These are phyloP conservation scores for Penicillium daleae DNA, from an alignment of 495 filamentous ascomycete species.

Conservation along the genomic window DNA sequence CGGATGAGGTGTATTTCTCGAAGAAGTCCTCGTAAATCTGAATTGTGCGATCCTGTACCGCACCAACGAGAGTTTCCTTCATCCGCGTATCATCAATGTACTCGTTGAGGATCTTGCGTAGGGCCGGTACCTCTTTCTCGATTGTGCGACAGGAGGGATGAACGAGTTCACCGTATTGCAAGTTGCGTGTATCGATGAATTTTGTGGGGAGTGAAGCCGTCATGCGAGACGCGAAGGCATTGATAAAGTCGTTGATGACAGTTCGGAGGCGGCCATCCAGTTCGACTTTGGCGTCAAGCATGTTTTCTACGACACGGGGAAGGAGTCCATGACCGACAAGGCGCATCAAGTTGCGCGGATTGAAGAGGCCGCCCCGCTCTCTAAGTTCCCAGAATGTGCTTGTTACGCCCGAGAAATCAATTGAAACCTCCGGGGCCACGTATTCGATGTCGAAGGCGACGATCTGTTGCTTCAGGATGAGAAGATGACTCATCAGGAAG, in stretches of 20 bases:
- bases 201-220: constrained; percentile 52
- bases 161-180: constrained; percentile 43
- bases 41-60: constrained; percentile 63
- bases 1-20: constrained; percentile 51
- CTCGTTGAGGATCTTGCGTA: constrained; percentile 56
- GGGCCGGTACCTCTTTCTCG: constrained; percentile 57
- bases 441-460: constrained; percentile 91
- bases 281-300: constrained; percentile 79
- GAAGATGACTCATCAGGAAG: constrained; percentile 89
- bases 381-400: constrained; percentile 77
- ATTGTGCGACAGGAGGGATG: constrained; percentile 48
- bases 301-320: constrained; percentile 66
- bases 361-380: constrained; percentile 70
- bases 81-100: constrained; percentile 64
- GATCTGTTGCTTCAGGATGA: constrained; percentile 88
- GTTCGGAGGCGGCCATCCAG: constrained; percentile 76
- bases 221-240: constrained; percentile 58
- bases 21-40: constrained; percentile 65
- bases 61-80: constrained; percentile 63
- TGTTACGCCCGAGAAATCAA: constrained; percentile 80
- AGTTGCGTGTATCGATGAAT: constrained; percentile 45
- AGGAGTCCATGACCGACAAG: constrained; percentile 62
- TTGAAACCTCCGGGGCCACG: constrained; percentile 70
- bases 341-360: constrained; percentile 61
- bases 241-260: constrained; percentile 80